Percentiles rank a stretch among this genome's conserved stretches.
These are phyloP conservation scores for Pythium aphanidermatum DNA, from an alignment of 352 stramenopile species.

Conservation along the genomic window DNA sequence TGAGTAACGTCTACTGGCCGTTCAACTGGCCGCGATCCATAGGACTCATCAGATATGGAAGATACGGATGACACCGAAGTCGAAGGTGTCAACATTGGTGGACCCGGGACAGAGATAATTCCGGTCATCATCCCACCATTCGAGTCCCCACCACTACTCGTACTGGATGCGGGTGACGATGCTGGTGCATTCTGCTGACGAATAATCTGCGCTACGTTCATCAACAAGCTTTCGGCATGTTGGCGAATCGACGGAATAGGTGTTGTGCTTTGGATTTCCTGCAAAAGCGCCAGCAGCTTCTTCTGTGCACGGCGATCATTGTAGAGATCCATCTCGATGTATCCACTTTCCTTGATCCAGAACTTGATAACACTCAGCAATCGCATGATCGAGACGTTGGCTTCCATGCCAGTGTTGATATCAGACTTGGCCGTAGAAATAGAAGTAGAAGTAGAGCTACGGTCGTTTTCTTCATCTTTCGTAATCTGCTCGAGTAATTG, in stretches of 20 bases:
- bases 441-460: constrained; percentile 49
- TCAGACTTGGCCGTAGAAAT: constrained; percentile 69
- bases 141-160: too few species aligned
- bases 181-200: constrained; percentile 36
- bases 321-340: constrained; percentile 70
- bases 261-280: constrained; percentile 71
- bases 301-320: constrained; percentile 65
- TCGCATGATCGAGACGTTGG: constrained; percentile 84
- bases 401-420: constrained; percentile 76
- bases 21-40: background rate
- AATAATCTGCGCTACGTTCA: constrained; percentile 57
- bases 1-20: constrained; percentile 17
- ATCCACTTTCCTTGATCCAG: constrained; percentile 85
- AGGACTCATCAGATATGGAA: constrained; percentile 7
- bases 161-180: constrained; percentile 27
- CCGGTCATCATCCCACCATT: background rate
- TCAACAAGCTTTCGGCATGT: constrained; percentile 64
- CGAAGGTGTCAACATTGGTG: constrained; percentile 21
- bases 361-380: constrained; percentile 83
- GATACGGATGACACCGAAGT: constrained; percentile 30
- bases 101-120: constrained; percentile 15
- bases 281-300: constrained; percentile 66
- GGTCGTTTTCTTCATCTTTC: constrained; percentile 51
- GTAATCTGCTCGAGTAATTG: constrained; percentile 58
- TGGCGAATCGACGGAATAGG: constrained; percentile 68